Base-by-base conservation (phyloP, 75 land plant species). In the Pinus albicaulis region DNA sequence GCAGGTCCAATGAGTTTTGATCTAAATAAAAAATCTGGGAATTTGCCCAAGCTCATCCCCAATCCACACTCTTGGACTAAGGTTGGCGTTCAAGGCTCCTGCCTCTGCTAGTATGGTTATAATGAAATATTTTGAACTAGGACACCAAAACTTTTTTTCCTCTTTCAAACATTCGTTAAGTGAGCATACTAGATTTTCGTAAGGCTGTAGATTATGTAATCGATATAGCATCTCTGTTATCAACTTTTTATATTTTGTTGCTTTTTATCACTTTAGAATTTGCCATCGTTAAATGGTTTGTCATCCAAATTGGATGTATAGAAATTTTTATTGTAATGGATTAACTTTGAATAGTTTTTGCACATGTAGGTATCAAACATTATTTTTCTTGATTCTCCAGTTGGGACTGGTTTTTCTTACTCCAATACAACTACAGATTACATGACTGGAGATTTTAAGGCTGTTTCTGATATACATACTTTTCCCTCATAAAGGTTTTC, bases 1-100 rank as follows among this genome's bases (percentile, higher is more conserved):
- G 58, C 62, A 91, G 93, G 93, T 56, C 93, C 93, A 13, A 59
- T 91, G 56, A 38, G 23, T 36, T 86, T 86, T 55, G 73, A 79
- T 60, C 61, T 63, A 2, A 80, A 52, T 15, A 26, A 76, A 15
- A 19, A 17, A 0, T 56, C 79, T 70, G 86, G 83, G 5, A 75
- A 69, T 69, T 44, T 89, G n/a, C 93, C 93, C 68, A 82, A 74
- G 41, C 74, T 89, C 25, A 59, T 59, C 20, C 57, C 55, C 59
- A 76, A 86, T 44, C 89, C 87, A 28, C 58, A 92, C 44, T 71
- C 92, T 38, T 92, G 90, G 90, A 81, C 86, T 19, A 92, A 87
- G 94, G 94, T 92, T 4, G 16, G 38, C 17, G 22, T 36, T 72
- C 7, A 56, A 12, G 19, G 6, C 19, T 31, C 56, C 16, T 44